These are phyloP conservation scores for Theobroma grandiflorum DNA, from an alignment of 441 rosid genomes.

Conservation along the genomic window DNA sequence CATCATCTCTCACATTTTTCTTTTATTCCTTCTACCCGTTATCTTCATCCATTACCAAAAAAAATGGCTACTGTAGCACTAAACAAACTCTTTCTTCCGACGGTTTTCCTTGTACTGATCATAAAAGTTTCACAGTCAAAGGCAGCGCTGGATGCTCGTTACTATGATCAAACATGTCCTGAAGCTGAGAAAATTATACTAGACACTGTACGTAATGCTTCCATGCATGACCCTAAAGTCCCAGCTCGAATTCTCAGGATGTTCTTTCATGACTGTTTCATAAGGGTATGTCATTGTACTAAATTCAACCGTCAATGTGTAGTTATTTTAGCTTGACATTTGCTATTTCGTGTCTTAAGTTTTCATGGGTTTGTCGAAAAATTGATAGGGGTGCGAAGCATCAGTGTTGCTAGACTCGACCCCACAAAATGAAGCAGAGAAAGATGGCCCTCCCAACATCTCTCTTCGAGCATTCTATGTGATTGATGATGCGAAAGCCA, in stretches of 20 bases:
- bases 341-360: not conserved
- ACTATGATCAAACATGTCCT: constrained; percentile 74
- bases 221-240: constrained; percentile 70
- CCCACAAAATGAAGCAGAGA: constrained; percentile 73
- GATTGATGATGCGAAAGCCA: constrained; percentile 69
- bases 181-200: constrained; percentile 67
- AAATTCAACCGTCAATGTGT: not conserved
- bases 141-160: constrained; percentile 56
- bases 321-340: not conserved
- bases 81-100: constrained; percentile 22
- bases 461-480: constrained; percentile 79
- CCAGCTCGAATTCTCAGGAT: constrained; percentile 83
- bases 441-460: constrained; percentile 78
- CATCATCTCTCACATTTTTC: constrained; percentile 25
- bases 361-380: not conserved
- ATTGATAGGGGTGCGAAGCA: constrained; percentile 75
- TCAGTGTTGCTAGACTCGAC: constrained; percentile 74
- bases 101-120: constrained; percentile 31
- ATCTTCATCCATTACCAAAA: constrained; percentile 11
- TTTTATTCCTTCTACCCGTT: not conserved
- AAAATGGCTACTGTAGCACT: constrained; percentile 45
- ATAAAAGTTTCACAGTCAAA: constrained; percentile 34
- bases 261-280: constrained; percentile 94
- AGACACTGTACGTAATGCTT: constrained; percentile 60
- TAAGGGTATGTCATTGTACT: constrained; percentile 50